These are phyloP conservation scores for Trichosporon sp. DNA, from an alignment of 1,284 basidiomycete genomes.

Conservation along the genomic window DNA sequence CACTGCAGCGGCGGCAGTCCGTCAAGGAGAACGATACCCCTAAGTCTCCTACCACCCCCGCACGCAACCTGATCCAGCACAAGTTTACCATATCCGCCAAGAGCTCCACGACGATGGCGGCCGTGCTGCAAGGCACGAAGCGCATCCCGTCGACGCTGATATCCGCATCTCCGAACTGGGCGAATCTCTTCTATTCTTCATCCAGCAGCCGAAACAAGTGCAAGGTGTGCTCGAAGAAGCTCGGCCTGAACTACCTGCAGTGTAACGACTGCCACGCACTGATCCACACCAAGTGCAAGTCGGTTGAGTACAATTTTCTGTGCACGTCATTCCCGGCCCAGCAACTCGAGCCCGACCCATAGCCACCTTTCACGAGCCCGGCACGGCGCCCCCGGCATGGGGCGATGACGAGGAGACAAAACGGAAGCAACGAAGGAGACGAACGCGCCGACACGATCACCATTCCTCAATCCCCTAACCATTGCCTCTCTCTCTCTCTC, in stretches of 20 bases:
- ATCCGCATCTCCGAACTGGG: background rate
- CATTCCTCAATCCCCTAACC: too few relatives aligned
- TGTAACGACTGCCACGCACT: background rate
- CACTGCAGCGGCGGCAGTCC: background rate
- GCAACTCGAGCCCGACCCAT: background rate
- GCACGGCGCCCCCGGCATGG: background rate
- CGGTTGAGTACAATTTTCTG: background rate
- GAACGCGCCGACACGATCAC: background rate
- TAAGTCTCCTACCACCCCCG: background rate
- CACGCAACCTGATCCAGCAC: background rate
- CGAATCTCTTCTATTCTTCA: background rate
- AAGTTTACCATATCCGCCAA: background rate
- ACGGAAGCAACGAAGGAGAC: background rate
- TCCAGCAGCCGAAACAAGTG: background rate
- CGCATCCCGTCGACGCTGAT: background rate
- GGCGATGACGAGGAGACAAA: background rate
- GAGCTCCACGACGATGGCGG: background rate
- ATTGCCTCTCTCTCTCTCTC: background rate
- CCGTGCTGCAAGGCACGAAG: background rate
- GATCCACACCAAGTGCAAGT: background rate
- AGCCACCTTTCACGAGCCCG: too few relatives aligned
- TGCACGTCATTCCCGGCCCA: background rate
- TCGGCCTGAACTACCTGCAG: slow-evolving; percentile 1
- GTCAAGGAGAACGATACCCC: background rate
- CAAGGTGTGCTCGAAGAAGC: slow-evolving; percentile 1